Percentiles rank a stretch among this genome's conserved stretches.
These are phyloP conservation scores for Neofusicoccum cordaticola DNA, from an alignment of 2,329 filamentous ascomycete species.

Conservation along the genomic window DNA sequence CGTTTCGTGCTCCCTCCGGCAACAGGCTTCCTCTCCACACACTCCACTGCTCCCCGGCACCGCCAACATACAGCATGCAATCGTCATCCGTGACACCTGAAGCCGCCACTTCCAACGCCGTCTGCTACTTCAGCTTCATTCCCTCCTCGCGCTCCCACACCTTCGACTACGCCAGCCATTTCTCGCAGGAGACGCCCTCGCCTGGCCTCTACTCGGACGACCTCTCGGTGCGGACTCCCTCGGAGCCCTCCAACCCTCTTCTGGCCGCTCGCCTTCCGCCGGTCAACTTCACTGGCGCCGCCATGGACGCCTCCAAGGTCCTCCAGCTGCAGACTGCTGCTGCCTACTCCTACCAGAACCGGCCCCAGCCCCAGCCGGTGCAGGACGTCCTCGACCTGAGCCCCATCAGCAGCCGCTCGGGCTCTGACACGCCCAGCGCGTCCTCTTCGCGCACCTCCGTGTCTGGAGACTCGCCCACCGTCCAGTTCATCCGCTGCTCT, in stretches of 20 bases:
- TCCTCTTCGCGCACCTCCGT: conserved; percentile 12
- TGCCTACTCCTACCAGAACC: conserved; percentile 25
- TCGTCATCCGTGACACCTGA: conserved; percentile 16
- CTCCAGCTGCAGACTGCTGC: conserved; percentile 40
- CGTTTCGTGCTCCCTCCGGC: neutral
- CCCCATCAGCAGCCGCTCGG: conserved; percentile 7
- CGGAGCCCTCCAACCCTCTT: conserved; percentile 35
- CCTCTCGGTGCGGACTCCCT: conserved; percentile 24
- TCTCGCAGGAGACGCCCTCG: conserved; percentile 33
- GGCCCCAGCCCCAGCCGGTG: conserved; percentile 25
- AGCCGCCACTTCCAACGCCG: neutral
- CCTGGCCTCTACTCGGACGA: conserved; percentile 21
- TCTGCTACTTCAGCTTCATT: conserved; percentile 35
- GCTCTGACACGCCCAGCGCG: neutral
- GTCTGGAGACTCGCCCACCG: neutral
- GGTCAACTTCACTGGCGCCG: neutral
- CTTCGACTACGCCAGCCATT: conserved; percentile 22
- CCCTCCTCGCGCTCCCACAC: conserved; percentile 20
- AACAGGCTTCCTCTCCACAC: neutral
- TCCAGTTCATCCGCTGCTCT: conserved; percentile 19
- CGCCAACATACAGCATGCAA: conserved; percentile 2
- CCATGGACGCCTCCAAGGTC: conserved; percentile 34
- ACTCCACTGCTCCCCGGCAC: neutral
- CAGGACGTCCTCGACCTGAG: conserved; percentile 19
- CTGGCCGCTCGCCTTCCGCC: conserved; percentile 29